Base-by-base conservation (phyloP, 495 filamentous ascomycete species). In the Platismatia glauca region DNA sequence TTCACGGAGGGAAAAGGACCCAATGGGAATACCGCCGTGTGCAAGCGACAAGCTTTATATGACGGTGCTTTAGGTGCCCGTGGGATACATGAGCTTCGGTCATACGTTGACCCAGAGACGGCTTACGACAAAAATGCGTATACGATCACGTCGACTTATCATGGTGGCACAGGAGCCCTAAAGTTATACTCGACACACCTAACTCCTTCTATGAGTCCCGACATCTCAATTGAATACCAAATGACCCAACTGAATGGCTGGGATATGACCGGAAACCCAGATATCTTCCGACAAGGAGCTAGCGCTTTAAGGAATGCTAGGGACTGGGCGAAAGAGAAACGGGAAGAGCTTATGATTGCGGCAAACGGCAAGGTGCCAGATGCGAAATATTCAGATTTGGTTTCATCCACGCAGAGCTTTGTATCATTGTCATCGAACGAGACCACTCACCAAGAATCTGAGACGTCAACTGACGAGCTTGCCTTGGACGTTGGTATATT, bases 271-370 rank as follows among this genome's bases (percentile, higher is more conserved):
- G 69, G 55, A 31, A 60, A 60, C 53, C 31, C 59, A 27, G 66
- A 72, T 20, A 65, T 50, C 8, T 73, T 70, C 33, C 68, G 66
- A 59, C 20, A 71, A 66, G 70, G n/a, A n/a, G n/a, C n/a, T n/a
- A n/a, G n/a, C n/a, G n/a, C n/a, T n/a, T n/a, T n/a, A n/a, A n/a
- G n/a, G 57, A 72, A 72, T 52, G 62, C 56, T 43, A 64, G 68
- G 60, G 70, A 69, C 27, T 69, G 58, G 66, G 41, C 56, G 27
- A 66, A 71, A 65, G 62, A 72, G 55, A 48, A 71, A 55, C 64
- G n/a, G n/a, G n/a, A n/a, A n/a, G n/a, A n/a, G n/a, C n/a, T n/a
- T n/a, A n/a, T n/a, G n/a, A n/a, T n/a, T 38, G 50, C 61, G 37
- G 61, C 50, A 8, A 63, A 58, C 41, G 41, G 33, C 27, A 63